Conservation (phyloP, 2,329 filamentous ascomycete genomes). For the Claviceps fusiformis region DNA sequence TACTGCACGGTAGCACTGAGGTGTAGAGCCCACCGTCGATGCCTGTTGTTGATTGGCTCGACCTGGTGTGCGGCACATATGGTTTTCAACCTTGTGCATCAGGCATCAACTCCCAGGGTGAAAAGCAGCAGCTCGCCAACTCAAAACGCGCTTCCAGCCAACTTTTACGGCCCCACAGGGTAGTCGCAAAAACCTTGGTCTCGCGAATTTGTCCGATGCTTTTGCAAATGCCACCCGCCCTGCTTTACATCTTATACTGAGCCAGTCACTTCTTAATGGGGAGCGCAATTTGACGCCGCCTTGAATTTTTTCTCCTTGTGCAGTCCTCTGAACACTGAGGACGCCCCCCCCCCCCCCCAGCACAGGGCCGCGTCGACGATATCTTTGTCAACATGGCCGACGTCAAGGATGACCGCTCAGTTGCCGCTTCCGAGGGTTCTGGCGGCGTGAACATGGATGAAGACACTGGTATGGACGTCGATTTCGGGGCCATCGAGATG, state of each 20-base stretch:
- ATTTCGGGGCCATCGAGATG: slow-evolving; percentile 24
- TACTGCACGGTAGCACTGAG: not conserved
- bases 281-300: slow-evolving; percentile 13
- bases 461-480: slow-evolving; percentile 14
- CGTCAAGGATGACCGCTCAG: slow-evolving; percentile 9
- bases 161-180: slow-evolving; percentile 13
- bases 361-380: slow-evolving; percentile 3
- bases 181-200: slow-evolving; percentile 5
- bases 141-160: slow-evolving; percentile 4
- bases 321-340: slow-evolving; percentile 1
- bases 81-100: slow-evolving; percentile 8
- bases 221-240: slow-evolving; percentile 20
- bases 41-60: not conserved
- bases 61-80: not conserved
- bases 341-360: not conserved
- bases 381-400: slow-evolving; percentile 11
- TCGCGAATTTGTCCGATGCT: slow-evolving; percentile 12
- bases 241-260: slow-evolving; percentile 20
- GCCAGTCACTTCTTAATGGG: slow-evolving; percentile 16
- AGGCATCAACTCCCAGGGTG: slow-evolving; percentile 8
- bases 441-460: slow-evolving; percentile 11
- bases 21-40: not conserved
- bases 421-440: slow-evolving; percentile 14
- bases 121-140: not conserved
- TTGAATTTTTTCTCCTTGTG: slow-evolving; percentile 6